A percentile compares a stretch with the other conserved stretches of the same genome.
These are phyloP conservation scores for Auricularia sp. DNA, from an alignment of 768 basidiomycete species.

Conservation along the genomic window DNA sequence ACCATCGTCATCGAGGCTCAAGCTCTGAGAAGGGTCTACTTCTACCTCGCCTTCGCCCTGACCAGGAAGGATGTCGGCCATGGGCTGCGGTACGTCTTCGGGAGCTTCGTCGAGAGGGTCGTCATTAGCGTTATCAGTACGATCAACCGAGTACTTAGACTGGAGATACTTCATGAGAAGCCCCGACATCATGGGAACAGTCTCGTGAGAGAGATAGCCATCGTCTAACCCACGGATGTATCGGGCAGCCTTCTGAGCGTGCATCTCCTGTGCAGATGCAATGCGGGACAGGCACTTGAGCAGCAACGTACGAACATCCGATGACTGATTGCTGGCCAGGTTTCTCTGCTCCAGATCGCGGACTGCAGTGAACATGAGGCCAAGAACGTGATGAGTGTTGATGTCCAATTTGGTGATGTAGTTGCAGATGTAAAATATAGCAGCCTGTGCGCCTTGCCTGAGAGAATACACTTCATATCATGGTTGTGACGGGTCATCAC, in stretches of 20 bases:
- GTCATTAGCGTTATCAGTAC: background rate
- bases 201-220: conserved; percentile 18
- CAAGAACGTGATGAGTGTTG: conserved; percentile 19
- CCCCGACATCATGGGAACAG: conserved; percentile 19
- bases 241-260: conserved; percentile 24
- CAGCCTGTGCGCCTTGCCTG: conserved; percentile 24
- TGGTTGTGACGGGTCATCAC: conserved; percentile 26
- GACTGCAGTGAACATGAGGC: conserved; percentile 18
- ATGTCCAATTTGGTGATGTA: conserved; percentile 26
- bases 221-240: conserved; percentile 21
- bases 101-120: background rate
- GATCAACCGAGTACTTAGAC: too few relatives aligned
- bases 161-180: conserved; percentile 5
- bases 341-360: background rate
- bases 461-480: conserved; percentile 25
- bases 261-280: conserved; percentile 20
- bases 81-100: conserved; percentile 7
- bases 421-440: conserved; percentile 27
- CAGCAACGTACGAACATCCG: conserved; percentile 15
- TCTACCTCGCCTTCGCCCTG: too few relatives aligned
- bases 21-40: too few relatives aligned
- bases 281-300: conserved; percentile 24
- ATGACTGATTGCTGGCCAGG: background rate
- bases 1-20: too few relatives aligned
- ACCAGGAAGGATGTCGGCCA: too few relatives aligned